Evolutionary conservation across 345 rosid genomes (phyloP), one percentile per base, ranked within the genome.

Genomic region (Ceriops decandra): DNA sequence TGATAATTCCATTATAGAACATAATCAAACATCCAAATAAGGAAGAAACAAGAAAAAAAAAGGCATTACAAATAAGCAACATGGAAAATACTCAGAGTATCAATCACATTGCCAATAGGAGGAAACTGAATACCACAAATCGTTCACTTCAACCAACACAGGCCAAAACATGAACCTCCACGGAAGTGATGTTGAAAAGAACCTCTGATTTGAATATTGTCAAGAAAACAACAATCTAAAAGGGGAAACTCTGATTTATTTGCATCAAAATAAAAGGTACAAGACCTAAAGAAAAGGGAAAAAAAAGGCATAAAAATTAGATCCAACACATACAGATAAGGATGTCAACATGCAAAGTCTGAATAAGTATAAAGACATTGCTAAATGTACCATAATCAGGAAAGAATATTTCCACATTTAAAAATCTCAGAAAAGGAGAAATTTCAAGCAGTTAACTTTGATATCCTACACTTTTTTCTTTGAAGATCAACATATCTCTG

Each of bases 121-220:
- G 90, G 90, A 84, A 84, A 87, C 87, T 79, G 67, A 64, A 73
- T 64, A 72, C 82, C 74, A 66, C 78, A 74, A 53, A 49, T 83
- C 79, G 69, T 68, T 70, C 62, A 73, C 83, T 79, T 84, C 83
- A 79, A 74, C 74, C 57, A 64, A 79, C 70, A 78, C 73, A 74
- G 66, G 76, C 83, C 79, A 75, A 72, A 74, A 74, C 87, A 78
- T 66, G 86, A 82, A 77, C 79, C 79, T 79, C 85, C 86, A 83
- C 35, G 56, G 60, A 78, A 72, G 77, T 77, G 80, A 75, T 73
- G 82, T 85, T 60, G 67, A 28, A 66, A 83, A 74, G 77, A 77
- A 80, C 82, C 75, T 85, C 89, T 79, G 86, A 67, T 71, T 67
- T 61, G 62, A 58, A 42, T 69, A 22, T 66, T 68, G 96, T 86